phyloP scores from a whole-genome alignment of 2,329 filamentous ascomycete species.

The Ascochyta fabae region DNA sequence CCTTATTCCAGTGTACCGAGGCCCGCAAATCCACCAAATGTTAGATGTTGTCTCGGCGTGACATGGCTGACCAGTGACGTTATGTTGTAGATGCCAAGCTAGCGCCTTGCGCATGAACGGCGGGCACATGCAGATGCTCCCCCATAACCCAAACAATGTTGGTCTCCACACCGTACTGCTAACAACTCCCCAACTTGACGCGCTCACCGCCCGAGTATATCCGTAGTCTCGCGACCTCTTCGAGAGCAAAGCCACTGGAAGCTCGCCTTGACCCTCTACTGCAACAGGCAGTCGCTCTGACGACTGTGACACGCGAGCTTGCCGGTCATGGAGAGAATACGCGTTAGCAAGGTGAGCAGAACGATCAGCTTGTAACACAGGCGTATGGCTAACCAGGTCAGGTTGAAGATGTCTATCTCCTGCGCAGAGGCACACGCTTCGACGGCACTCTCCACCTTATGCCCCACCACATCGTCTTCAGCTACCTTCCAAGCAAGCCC shows the following conservation, averaged over 20 bases:
- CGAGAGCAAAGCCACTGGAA: background rate
- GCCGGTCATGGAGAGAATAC: constrained; percentile 53
- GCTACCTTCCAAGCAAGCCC: constrained; percentile 57
- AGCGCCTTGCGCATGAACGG: constrained; percentile 9
- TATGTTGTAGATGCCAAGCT: constrained; percentile 18
- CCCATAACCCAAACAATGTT: constrained; percentile 13
- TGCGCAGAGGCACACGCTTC: constrained; percentile 62
- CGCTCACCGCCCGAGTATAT: background rate
- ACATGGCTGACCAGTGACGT: constrained; percentile 7
- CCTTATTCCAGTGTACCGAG: background rate
- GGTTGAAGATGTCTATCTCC: constrained; percentile 68
- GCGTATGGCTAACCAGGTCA: constrained; percentile 33
- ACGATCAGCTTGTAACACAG: background rate
- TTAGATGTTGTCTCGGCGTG: too few relatives aligned
- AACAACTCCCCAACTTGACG: background rate
- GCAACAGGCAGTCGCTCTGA: constrained; percentile 11
- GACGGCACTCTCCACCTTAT: constrained; percentile 68
- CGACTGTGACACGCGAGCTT: constrained; percentile 16
- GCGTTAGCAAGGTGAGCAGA: constrained; percentile 52
- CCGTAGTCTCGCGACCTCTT: background rate
- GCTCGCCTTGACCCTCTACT: constrained; percentile 1
- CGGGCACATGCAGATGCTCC: constrained; percentile 13
- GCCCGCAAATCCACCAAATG: too few relatives aligned
- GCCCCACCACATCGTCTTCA: constrained; percentile 70
- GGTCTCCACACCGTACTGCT: background rate